Base-by-base conservation (phyloP, 352 stramenopile species). In the Pythium coloratum region DNA sequence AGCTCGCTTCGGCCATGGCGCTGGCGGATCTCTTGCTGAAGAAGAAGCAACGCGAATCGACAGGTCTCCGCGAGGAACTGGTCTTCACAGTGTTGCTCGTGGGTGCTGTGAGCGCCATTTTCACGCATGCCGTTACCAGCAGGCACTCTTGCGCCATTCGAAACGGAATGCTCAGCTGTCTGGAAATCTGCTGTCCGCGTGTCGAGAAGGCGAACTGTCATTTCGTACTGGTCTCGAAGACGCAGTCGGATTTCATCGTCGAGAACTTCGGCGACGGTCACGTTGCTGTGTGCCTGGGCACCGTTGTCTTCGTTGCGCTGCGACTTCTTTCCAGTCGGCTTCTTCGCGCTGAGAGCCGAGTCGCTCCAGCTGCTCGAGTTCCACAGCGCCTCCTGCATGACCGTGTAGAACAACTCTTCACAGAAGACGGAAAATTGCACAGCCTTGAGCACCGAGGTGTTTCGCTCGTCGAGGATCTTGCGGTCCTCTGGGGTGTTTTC, bases 361-460 rank as follows among this genome's bases (percentile, higher is more conserved):
- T 91, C 80, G 33, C 73, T 90, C 86, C 86, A 94, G 58, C 80
- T 89, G 6, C 73, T 78, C 3, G 82, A 76, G 30, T 75, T 83
- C 55, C 84, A 81, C 49, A 94, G 68, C 12, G 86, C 85, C 56
- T 94, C 88, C 59, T 89, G 81, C 88, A 96, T 94, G 33, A 93
- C 49, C 8, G 75, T 91, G 64, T 92, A 82, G 66, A 96, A 96
- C 0, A 92, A 67, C 65, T 96, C 88, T 76, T 94, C 86, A 42
- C 84, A 94, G 55, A 94, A 96, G 1, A 96, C 81, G 2, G 88
- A 94, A 59, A 94, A 94, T 73, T 94, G 88, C 12, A 96, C 84
- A 0, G 83, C 84, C 66, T 88, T 87, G 5, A 96, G 64, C 62
- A 94, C 71, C 6, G 79, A 86, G 28, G 74, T 62, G 46, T 96